Evolutionary conservation across 139 green algal species (phyloP).

Genomic region (Picochlorum sp.): DNA sequence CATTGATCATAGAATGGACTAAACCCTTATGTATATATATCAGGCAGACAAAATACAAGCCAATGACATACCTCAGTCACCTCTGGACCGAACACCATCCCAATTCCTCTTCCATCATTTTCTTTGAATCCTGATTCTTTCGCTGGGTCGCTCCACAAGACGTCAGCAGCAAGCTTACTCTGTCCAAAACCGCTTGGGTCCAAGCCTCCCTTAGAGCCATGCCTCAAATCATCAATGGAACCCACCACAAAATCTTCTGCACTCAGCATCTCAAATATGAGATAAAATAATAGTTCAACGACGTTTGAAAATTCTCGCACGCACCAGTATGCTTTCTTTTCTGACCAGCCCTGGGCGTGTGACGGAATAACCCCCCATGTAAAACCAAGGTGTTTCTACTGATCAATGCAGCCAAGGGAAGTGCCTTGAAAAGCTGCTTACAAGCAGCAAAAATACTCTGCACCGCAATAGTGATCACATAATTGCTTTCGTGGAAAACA

Average conservation of each 20-base stretch:
- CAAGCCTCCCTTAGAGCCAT: constrained; percentile 59
- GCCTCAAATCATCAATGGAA: constrained; percentile 55
- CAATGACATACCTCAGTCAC: constrained; percentile 50
- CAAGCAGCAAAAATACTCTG: constrained; percentile 38
- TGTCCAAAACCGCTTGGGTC: constrained; percentile 62
- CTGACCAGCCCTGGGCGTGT: neutral
- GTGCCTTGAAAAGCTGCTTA: constrained; percentile 56
- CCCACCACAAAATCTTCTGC: constrained; percentile 34
- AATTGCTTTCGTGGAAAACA: neutral
- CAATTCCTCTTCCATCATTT: constrained; percentile 79
- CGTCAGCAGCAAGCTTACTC: constrained; percentile 61
- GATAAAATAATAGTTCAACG: no score
- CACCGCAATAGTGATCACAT: neutral
- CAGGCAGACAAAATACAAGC: constrained; percentile 11
- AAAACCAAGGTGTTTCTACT: constrained; percentile 61
- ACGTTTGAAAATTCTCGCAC: neutral
- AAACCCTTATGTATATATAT: no score
- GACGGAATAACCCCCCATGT: constrained; percentile 68
- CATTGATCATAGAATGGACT: neutral
- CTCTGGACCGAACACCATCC: constrained; percentile 84
- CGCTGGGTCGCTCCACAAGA: constrained; percentile 90
- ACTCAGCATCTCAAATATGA: neutral
- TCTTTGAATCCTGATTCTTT: constrained; percentile 42
- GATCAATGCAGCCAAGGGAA: constrained; percentile 72
- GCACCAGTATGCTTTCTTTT: constrained; percentile 32